Evolutionary conservation across 1,139 yeast genomes (phyloP).

Genomic region (Pichia sp.): DNA sequence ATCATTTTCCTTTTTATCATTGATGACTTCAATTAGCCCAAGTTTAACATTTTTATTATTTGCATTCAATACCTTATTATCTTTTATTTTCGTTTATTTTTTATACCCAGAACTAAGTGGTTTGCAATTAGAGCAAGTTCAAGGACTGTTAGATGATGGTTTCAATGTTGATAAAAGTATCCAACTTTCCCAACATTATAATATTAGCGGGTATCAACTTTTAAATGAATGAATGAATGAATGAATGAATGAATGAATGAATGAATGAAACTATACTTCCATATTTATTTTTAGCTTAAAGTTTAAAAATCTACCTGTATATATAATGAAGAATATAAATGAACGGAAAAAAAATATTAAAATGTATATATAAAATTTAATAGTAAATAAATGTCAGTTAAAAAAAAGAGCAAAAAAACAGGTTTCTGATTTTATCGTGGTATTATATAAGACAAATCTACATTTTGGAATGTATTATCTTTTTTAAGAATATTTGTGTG

Average conservation of each 20-base stretch:
- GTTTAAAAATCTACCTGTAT: no score
- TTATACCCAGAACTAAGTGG: conserved; percentile 53
- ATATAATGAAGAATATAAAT: no score
- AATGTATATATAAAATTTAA: neutral
- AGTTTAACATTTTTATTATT: conserved; percentile 50
- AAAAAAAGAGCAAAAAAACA: neutral
- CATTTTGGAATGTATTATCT: conserved; percentile 4
- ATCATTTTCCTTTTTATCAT: conserved; percentile 48
- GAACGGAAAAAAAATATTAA: no score
- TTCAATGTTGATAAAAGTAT: conserved; percentile 44
- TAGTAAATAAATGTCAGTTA: neutral
- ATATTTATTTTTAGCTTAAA: no score
- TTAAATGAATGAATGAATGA: no score
- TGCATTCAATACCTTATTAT: conserved; percentile 41
- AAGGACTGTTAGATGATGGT: conserved; percentile 40
- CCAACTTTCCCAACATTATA: conserved; percentile 28
- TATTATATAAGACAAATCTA: conserved; percentile 12
- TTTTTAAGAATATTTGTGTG: conserved; percentile 4
- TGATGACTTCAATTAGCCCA: conserved; percentile 49
- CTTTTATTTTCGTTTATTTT: conserved; percentile 43
- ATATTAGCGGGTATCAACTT: neutral
- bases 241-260: no score
- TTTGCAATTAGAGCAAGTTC: conserved; percentile 53
- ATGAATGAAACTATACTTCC: no score
- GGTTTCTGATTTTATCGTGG: conserved; percentile 4